Evolutionary conservation across 2,329 filamentous ascomycete species (phyloP), one percentile per base, ranked within the genome.

Genomic region (Thelonectria blattea): DNA sequence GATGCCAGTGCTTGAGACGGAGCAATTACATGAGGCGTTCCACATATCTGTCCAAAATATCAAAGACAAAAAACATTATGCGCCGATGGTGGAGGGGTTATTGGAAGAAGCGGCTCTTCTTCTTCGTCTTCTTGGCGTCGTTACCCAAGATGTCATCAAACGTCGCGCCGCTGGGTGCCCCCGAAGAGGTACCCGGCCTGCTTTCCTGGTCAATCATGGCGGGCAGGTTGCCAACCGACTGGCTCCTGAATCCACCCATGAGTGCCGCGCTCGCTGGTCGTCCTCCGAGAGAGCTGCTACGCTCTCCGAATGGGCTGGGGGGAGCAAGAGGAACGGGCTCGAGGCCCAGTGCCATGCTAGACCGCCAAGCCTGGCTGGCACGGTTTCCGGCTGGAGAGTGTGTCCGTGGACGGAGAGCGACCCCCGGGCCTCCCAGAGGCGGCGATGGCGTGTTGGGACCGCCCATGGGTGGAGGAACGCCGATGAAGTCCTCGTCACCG

Each of bases 81-180:
- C 20, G 37, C 30, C 22, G 27, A 39, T 17, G 30, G 7, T n/a
- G 45, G 6, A 24, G 17, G n/a, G 27, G 27, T 30, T 30, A 42
- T 52, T 66, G 79, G 63, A 78, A 79, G 64, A 78, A 80, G 49
- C 77, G 72, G 50, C 73, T 72, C 73, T 78, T 79, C 69, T 78
- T 79, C 74, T 79, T 78, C 37, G 68, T 58, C 62, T 74, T 75
- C 63, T 74, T 73, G 9, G 68, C 66, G 43, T 75, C 65, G 11
- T 65, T 66, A n/a, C 76, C 75, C 22, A 83, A 70, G 37, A 83
- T 83, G 50, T 83, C 81, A 62, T 83, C 81, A 68, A 83, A 83
- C 0, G 81, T 83, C 27, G 76, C 74, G 3, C 78, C 75, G 11
- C 74, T 68, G 20, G 65, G 71, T 2, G 63, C 63, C 5, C 67